Evolutionary conservation across 2,329 filamentous ascomycete species (phyloP).

Genomic region (Cylindrodendrum hubeiense): DNA sequence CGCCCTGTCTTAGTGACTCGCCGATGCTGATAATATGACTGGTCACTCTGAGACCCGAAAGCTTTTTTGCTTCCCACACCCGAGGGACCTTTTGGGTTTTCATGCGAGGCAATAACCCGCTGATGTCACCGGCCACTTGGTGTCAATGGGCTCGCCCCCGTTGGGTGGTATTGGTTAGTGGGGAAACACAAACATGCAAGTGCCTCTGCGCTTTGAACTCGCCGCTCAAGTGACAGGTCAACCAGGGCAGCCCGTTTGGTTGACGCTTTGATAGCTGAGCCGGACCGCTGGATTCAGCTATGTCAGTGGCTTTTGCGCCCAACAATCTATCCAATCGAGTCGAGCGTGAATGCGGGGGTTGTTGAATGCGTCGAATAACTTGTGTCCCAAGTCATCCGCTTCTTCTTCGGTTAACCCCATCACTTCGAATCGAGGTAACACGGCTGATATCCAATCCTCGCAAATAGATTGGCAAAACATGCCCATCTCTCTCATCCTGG

Average conservation of each 20-base stretch:
- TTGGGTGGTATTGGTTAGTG: constrained; percentile 22
- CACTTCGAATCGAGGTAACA: constrained; percentile 48
- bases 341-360: constrained; percentile 50
- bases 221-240: constrained; percentile 25
- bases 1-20: neutral
- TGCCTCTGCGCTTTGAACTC: constrained; percentile 25
- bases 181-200: constrained; percentile 20
- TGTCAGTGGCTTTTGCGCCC: constrained; percentile 52
- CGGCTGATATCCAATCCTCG: constrained; percentile 51
- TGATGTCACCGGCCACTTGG: constrained; percentile 15
- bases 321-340: constrained; percentile 53
- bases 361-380: constrained; percentile 48
- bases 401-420: constrained; percentile 51
- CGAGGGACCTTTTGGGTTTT: constrained; percentile 19
- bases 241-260: constrained; percentile 11
- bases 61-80: constrained; percentile 14
- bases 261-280: constrained; percentile 10
- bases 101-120: constrained; percentile 31
- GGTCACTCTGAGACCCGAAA: constrained; percentile 10
- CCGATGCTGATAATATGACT: constrained; percentile 16
- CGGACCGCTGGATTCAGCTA: constrained; percentile 22
- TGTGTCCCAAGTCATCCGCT: constrained; percentile 48
- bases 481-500: constrained; percentile 52
- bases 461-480: constrained; percentile 52
- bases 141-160: neutral